Percentiles rank a stretch among this genome's conserved stretches.
phyloP scores from a whole-genome alignment of 2,329 filamentous ascomycete species.

The Geosmithia flava region DNA sequence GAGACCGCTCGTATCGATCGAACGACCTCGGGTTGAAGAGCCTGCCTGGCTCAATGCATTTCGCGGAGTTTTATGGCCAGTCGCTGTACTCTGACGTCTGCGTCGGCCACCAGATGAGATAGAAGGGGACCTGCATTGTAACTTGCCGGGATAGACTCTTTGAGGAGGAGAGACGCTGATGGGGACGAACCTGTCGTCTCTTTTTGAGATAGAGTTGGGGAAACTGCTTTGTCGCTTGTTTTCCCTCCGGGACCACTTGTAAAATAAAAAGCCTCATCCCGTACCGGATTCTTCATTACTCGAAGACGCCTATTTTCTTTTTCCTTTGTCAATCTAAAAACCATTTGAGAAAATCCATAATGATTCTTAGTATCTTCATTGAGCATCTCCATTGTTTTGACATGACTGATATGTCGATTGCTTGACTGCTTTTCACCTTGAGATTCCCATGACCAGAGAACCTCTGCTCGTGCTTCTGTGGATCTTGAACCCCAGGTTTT shows the following conservation, averaged over 20 bases:
- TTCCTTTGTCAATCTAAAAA: conserved; percentile 7
- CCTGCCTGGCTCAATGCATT: conserved; percentile 13
- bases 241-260: conserved; percentile 23
- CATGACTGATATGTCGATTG: no score
- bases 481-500: not conserved
- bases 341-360: not conserved
- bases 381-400: no score
- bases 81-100: conserved; percentile 7
- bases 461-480: not conserved
- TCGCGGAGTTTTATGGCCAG: conserved; percentile 13
- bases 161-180: conserved; percentile 11
- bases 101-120: conserved; percentile 16
- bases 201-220: conserved; percentile 21
- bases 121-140: conserved; percentile 22
- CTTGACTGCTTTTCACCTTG: no score
- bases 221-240: conserved; percentile 10
- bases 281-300: conserved; percentile 19
- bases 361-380: no score
- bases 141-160: conserved; percentile 26
- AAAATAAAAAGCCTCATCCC: conserved; percentile 30
- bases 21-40: conserved; percentile 19
- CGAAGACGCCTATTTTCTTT: conserved; percentile 11
- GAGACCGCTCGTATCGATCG: conserved; percentile 22
- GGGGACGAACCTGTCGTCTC: conserved; percentile 14
- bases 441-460: no score